These are phyloP conservation scores for Calvatia gigantea DNA, from an alignment of 768 basidiomycete genomes.

Conservation along the genomic window DNA sequence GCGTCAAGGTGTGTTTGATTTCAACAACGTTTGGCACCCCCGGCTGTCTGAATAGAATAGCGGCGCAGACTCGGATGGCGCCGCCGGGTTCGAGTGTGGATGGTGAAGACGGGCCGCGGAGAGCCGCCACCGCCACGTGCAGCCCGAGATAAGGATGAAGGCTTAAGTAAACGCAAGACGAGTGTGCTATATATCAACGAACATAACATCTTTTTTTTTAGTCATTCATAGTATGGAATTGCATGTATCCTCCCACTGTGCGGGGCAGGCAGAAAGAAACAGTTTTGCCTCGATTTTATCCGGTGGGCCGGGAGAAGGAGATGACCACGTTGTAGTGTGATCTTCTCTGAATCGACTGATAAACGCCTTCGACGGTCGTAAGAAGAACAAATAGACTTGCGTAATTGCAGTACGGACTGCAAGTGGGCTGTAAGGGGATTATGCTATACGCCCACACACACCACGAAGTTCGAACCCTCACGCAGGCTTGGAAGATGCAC, in stretches of 20 bases:
- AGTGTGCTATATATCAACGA: too few species aligned
- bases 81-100: background rate
- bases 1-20: background rate
- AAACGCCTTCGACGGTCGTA: background rate
- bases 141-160: background rate
- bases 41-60: slow-evolving; percentile 2
- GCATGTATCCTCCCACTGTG: too few species aligned
- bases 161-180: too few species aligned
- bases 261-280: background rate
- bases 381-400: background rate
- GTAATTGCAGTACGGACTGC: background rate
- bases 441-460: too few species aligned
- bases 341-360: background rate
- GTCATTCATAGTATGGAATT: too few species aligned
- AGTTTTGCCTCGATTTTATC: background rate
- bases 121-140: slow-evolving; percentile 1
- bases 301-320: background rate
- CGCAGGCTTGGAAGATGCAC: too few species aligned
- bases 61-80: background rate
- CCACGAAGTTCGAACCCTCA: too few species aligned
- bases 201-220: too few species aligned
- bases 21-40: background rate
- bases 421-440: background rate
- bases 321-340: background rate
- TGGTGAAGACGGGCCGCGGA: slow-evolving; percentile 6